Evolutionary conservation across 1,284 basidiomycete genomes (phyloP).

Genomic region (Cryptococcus sp.): DNA sequence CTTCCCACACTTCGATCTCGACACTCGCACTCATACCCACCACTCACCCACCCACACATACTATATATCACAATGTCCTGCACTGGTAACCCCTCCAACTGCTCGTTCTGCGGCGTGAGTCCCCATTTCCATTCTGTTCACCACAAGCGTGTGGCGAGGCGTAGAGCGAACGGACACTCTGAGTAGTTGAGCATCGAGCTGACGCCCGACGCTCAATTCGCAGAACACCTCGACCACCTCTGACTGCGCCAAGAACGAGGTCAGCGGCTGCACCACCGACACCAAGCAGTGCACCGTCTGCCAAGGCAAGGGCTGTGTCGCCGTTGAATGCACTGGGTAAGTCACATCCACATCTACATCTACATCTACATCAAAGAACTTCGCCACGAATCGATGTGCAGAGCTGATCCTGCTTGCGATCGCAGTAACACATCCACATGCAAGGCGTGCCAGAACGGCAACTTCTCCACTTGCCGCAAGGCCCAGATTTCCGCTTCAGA

Average conservation of each 20-base stretch:
- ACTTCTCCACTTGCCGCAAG: conserved; percentile 44
- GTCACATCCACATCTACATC: conserved; percentile 12
- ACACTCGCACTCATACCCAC: neutral
- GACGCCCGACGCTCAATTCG: neutral
- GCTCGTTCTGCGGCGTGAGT: conserved; percentile 49
- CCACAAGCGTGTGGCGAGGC: neutral
- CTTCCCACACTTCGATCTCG: no score
- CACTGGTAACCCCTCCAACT: conserved; percentile 47
- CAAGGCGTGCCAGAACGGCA: conserved; percentile 41
- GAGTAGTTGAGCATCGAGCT: neutral
- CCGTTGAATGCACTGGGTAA: conserved; percentile 49
- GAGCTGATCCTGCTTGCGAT: neutral
- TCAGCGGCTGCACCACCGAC: conserved; percentile 45
- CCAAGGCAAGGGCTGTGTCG: conserved; percentile 44
- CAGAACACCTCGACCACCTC: conserved; percentile 18
- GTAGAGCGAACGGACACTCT: neutral
- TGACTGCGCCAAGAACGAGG: conserved; percentile 45
- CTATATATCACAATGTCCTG: conserved; percentile 32
- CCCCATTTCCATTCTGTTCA: neutral
- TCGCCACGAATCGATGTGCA: neutral
- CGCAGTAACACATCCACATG: conserved; percentile 44
- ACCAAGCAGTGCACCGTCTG: conserved; percentile 39
- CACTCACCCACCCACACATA: neutral
- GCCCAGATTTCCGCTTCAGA: conserved; percentile 37
- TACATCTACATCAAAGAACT: neutral